Percentiles rank a stretch among this genome's conserved stretches.
These are phyloP conservation scores for Cordyceps cateniannulata DNA, from an alignment of 2,329 filamentous ascomycete genomes.

Conservation along the genomic window DNA sequence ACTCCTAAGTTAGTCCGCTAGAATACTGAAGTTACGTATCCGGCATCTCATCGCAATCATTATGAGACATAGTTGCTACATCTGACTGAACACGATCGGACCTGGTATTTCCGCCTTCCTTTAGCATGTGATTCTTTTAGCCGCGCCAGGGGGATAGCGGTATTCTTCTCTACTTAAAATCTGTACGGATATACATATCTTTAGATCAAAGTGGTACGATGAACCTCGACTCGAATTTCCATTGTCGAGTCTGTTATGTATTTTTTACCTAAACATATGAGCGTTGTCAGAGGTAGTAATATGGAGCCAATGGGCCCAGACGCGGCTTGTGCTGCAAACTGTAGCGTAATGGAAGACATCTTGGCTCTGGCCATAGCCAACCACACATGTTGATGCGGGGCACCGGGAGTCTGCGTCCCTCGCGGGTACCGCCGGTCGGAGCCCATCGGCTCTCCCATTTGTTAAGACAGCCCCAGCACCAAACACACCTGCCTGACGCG, in stretches of 20 bases:
- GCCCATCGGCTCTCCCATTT: constrained; percentile 15
- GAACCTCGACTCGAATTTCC: neutral
- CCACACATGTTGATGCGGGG: constrained; percentile 11
- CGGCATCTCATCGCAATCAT: neutral
- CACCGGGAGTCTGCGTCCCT: neutral
- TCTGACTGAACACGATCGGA: neutral
- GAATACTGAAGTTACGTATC: no score
- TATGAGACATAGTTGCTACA: constrained; percentile 3
- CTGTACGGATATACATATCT: neutral
- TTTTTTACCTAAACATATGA: constrained; percentile 12
- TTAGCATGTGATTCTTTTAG: neutral
- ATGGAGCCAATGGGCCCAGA: constrained; percentile 7
- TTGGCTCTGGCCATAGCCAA: neutral
- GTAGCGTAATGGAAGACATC: constrained; percentile 5
- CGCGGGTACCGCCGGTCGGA: constrained; percentile 20
- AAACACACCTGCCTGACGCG: neutral
- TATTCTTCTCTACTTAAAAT: no score
- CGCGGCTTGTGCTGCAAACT: neutral
- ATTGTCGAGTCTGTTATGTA: constrained; percentile 11
- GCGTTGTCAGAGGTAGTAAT: neutral
- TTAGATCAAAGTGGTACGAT: neutral
- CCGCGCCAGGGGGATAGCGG: neutral
- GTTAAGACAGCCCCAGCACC: constrained; percentile 3
- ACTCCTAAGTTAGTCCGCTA: no score
- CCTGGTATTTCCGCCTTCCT: neutral